Conservation (phyloP, 495 filamentous ascomycete genomes). For the Penicillium coffeae region DNA sequence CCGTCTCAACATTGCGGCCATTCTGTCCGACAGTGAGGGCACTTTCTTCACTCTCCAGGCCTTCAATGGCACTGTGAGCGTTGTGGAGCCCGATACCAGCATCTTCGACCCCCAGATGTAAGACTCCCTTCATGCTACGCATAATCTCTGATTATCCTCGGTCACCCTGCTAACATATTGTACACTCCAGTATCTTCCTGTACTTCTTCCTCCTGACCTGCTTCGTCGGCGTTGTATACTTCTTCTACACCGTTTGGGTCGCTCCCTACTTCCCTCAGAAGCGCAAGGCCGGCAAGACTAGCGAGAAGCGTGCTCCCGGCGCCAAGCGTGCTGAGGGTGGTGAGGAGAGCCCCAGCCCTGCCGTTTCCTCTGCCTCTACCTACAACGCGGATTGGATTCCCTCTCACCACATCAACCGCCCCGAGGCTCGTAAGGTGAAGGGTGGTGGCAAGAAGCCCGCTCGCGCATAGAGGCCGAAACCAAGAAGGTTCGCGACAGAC, state of each 20-base stretch:
- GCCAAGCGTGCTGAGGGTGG: slow-evolving; percentile 63
- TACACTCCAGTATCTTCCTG: slow-evolving; percentile 86
- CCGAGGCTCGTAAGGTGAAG: slow-evolving; percentile 75
- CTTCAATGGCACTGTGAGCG: slow-evolving; percentile 81
- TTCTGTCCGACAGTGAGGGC: slow-evolving; percentile 62
- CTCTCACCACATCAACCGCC: slow-evolving; percentile 81
- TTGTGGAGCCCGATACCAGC: slow-evolving; percentile 89
- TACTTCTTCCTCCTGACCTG: slow-evolving; percentile 83
- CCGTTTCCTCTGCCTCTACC: slow-evolving; percentile 64
- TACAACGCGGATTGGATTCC: slow-evolving; percentile 99
- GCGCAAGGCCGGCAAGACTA: slow-evolving; percentile 61
- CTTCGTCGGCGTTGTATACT: slow-evolving; percentile 80
- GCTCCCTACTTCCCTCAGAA: slow-evolving; percentile 94
- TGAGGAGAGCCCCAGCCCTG: slow-evolving; percentile 61
- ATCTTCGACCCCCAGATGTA: slow-evolving; percentile 97
- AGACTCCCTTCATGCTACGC: slow-evolving; percentile 25
- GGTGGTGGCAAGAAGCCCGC: slow-evolving; percentile 60
- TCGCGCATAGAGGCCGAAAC: slow-evolving; percentile 26
- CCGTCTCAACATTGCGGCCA: slow-evolving; percentile 69
- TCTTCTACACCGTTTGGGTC: slow-evolving; percentile 97
- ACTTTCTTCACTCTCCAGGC: slow-evolving; percentile 70
- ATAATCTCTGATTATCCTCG: neutral
- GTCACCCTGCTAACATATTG: slow-evolving; percentile 6
- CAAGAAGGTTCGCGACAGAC: neutral
- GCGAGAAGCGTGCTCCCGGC: slow-evolving; percentile 55